Percentiles rank a stretch among this genome's conserved stretches.
Evolutionary conservation across 805 yeast species (phyloP).

Genomic region (Komagataella mondaviorum): DNA sequence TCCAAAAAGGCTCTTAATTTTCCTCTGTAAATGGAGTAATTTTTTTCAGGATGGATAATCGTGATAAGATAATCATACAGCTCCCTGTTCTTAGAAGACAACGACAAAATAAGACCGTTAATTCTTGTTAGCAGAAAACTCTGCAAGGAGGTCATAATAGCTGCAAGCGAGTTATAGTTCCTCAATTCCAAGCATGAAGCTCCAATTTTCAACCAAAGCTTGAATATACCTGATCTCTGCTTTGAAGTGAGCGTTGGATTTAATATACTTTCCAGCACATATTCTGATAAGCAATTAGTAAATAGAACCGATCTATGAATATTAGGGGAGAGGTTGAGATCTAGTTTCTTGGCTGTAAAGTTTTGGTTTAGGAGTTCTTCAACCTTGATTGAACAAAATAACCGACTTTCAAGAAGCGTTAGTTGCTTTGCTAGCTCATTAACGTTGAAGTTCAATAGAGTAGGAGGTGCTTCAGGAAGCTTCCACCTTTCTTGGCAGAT

Average conservation of each 20-base stretch:
- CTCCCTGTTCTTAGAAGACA: conserved; percentile 46
- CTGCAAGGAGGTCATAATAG: conserved; percentile 66
- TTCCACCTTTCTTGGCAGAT: conserved; percentile 47
- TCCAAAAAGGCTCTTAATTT: conserved; percentile 42
- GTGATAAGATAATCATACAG: conserved; percentile 51
- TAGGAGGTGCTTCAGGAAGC: conserved; percentile 35
- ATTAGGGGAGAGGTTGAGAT: conserved; percentile 47
- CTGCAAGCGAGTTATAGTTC: conserved; percentile 68
- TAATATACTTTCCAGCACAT: conserved; percentile 57
- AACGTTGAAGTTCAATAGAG: conserved; percentile 47
- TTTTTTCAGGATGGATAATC: conserved; percentile 64
- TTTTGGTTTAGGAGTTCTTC: conserved; percentile 57
- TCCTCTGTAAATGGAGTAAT: conserved; percentile 53
- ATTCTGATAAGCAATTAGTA: conserved; percentile 60
- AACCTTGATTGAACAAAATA: conserved; percentile 50
- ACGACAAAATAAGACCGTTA: conserved; percentile 36
- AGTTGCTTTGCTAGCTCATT: conserved; percentile 68
- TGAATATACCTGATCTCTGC: conserved; percentile 39
- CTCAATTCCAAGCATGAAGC: conserved; percentile 59
- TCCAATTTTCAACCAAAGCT: conserved; percentile 64
- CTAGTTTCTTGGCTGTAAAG: conserved; percentile 44
- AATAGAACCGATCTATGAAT: conserved; percentile 47
- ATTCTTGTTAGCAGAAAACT: conserved; percentile 58
- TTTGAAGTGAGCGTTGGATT: conserved; percentile 34
- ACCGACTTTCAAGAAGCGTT: conserved; percentile 55